phyloP scores from a whole-genome alignment of 371 early-diverging fungal genomes.

The Actinomucor elegans region DNA sequence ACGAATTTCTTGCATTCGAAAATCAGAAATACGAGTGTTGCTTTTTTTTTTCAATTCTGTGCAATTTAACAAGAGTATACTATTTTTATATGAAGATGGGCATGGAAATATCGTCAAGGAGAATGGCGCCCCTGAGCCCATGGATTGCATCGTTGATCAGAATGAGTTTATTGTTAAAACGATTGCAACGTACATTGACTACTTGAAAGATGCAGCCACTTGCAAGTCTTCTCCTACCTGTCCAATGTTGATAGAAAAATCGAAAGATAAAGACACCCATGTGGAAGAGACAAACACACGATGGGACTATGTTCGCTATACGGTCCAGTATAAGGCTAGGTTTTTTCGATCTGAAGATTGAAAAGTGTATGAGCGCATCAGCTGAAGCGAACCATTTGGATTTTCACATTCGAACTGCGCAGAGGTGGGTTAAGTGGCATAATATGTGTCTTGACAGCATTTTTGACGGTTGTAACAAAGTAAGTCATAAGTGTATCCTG shows the following conservation, averaged over 20 bases:
- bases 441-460: constrained; percentile 10
- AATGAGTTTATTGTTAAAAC: neutral
- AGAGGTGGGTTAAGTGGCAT: constrained; percentile 16
- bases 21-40: neutral
- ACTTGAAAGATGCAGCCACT: constrained; percentile 5
- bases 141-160: constrained; percentile 23
- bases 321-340: constrained; percentile 9
- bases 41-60: constrained; percentile 11
- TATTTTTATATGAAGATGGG: constrained; percentile 26
- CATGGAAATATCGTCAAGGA: constrained; percentile 13
- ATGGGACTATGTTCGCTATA: constrained; percentile 8
- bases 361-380: constrained; percentile 8
- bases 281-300: constrained; percentile 7
- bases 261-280: constrained; percentile 1
- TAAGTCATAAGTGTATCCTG: constrained; percentile 12
- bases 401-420: constrained; percentile 5
- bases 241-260: constrained; percentile 15
- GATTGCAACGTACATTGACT: neutral
- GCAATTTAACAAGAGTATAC: constrained; percentile 18
- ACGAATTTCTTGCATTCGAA: constrained; percentile 6
- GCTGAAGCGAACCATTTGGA: constrained; percentile 13
- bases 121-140: constrained; percentile 12
- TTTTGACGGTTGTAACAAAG: constrained; percentile 6
- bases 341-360: constrained; percentile 13
- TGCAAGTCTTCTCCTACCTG: constrained; percentile 6